These are phyloP conservation scores for Daldinia decipiens DNA, from an alignment of 495 filamentous ascomycete species.

Conservation along the genomic window DNA sequence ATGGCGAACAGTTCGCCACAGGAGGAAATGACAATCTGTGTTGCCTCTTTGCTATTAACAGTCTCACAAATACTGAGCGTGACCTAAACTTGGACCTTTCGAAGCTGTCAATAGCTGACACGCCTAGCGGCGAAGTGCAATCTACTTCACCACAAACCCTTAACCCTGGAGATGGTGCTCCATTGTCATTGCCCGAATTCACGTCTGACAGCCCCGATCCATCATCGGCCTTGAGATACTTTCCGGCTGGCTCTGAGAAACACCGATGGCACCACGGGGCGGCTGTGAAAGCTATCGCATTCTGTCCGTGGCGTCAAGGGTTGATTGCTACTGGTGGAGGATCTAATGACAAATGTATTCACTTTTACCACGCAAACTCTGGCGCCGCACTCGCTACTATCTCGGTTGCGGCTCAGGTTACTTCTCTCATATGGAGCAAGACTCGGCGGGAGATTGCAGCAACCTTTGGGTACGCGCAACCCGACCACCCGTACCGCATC, in stretches of 20 bases:
- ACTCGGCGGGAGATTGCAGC: constrained; percentile 88
- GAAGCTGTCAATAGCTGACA: constrained; percentile 9
- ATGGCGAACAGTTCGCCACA: constrained; percentile 80
- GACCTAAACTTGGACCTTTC: constrained; percentile 12
- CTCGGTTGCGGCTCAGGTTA: constrained; percentile 92
- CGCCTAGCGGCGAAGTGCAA: constrained; percentile 3
- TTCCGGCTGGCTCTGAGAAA: constrained; percentile 66
- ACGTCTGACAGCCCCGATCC: constrained; percentile 7
- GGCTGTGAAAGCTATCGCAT: constrained; percentile 96
- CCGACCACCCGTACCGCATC: constrained; percentile 89
- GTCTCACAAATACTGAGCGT: constrained; percentile 58
- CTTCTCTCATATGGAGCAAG: constrained; percentile 89
- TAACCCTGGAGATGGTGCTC: constrained; percentile 29
- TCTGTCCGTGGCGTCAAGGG: constrained; percentile 92
- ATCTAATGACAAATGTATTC: constrained; percentile 92
- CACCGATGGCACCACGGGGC: constrained; percentile 83
- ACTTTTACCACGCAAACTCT: constrained; percentile 91
- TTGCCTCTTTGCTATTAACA: constrained; percentile 77
- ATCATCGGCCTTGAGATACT: constrained; percentile 37
- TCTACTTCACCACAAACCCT: neutral
- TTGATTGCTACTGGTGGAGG: constrained; percentile 93
- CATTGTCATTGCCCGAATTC: constrained; percentile 3
- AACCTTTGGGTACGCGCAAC: constrained; percentile 95
- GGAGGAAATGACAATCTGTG: constrained; percentile 94
- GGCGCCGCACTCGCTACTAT: constrained; percentile 90